Evolutionary conservation across 2,329 filamentous ascomycete species (phyloP).

Genomic region (Cryphonectria nitschkei): DNA sequence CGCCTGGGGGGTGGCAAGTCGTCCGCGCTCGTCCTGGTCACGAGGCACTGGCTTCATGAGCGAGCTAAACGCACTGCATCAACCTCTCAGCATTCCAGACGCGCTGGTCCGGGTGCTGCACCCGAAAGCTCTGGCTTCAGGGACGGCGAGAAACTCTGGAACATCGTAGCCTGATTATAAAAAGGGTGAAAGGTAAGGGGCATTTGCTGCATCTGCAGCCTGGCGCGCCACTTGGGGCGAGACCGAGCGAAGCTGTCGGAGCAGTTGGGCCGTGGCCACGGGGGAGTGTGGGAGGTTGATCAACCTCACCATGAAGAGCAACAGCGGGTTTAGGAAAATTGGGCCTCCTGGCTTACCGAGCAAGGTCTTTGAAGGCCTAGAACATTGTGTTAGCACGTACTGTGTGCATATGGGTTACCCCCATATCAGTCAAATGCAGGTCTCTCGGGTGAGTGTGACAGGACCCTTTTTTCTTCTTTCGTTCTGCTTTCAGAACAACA

Average conservation of each 20-base stretch:
- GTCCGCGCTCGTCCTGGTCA: constrained; percentile 4
- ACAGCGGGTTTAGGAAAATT: background rate
- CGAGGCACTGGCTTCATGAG: constrained; percentile 12
- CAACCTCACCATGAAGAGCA: constrained; percentile 15
- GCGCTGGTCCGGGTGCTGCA: background rate
- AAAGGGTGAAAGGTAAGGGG: background rate
- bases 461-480: background rate
- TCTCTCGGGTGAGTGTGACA: background rate
- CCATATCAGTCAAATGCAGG: background rate
- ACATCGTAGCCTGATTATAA: background rate
- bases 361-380: constrained; percentile 40
- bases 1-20: background rate
- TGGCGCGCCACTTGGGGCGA: constrained; percentile 16
- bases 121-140: background rate
- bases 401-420: background rate
- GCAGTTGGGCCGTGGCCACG: constrained; percentile 1
- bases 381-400: constrained; percentile 28
- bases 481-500: background rate
- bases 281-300: constrained; percentile 1
- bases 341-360: constrained; percentile 35
- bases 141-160: background rate
- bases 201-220: constrained; percentile 4
- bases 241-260: constrained; percentile 6
- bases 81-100: background rate
- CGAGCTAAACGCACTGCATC: background rate